Evolutionary conservation across 352 stramenopile species (phyloP), one percentile per base, ranked within the genome.

Genomic region (Pythium diclinum): DNA sequence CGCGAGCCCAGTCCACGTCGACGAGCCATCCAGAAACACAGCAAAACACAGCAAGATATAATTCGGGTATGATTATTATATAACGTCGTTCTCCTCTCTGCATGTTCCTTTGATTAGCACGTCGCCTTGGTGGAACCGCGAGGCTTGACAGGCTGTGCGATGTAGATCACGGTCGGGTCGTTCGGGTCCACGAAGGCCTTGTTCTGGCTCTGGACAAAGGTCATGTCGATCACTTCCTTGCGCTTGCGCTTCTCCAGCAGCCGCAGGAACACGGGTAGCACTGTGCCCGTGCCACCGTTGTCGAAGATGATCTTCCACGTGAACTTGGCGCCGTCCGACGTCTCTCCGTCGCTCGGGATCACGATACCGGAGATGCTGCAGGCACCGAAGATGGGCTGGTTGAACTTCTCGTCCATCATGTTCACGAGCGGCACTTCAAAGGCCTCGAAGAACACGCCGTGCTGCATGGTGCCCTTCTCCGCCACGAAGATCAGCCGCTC

Each of bases 351-450:
- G 16, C 46, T 72, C 68, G 74, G 59, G 21, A 76, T 64, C 36
- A 92, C 83, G 58, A 91, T 63, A 1, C 87, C 87, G 16, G 82
- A 90, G 59, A 96, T 84, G 69, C 91, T 96, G 59, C 89, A 95
- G 21, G 87, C 84, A 13, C 88, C 88, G 55, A 96, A 96, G 59
- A 95, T 95, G 36, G 88, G 88, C 64, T 96, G 87, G 64, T 95
- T 96, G 56, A 96, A 96, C 64, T 95, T 96, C 54, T 95, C 85
- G 34, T 92, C 78, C 21, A 77, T 81, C 75, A 96, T 92, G n/a
- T 82, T 76, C 19, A 69, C 63, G 14, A 96, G 73, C 28, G 84
- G 85, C 11, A 96, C 81, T 72, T 94, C 84, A 57, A 92, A 91
- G 16, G 83, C 75, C 54, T 91, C 73, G 46, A 93, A 93, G 76